These are phyloP conservation scores for Ceratobasidium papillatum DNA, from an alignment of 1,284 basidiomycete genomes.

Conservation along the genomic window DNA sequence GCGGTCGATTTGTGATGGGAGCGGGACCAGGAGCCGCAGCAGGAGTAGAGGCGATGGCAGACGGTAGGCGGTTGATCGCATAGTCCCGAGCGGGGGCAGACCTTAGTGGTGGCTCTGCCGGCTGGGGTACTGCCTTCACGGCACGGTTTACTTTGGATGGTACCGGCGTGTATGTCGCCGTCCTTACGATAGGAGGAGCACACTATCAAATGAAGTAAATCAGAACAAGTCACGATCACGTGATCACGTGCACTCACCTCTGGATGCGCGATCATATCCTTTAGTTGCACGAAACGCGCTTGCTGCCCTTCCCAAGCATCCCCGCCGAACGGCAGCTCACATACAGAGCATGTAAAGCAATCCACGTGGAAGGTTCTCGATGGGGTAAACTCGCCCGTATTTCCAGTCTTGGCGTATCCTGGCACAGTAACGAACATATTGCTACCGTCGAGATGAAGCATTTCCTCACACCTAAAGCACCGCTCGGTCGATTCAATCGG, in stretches of 20 bases:
- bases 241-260: conserved; percentile 32
- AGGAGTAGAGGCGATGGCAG: conserved; percentile 64
- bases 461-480: conserved; percentile 26
- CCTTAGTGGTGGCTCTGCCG: conserved; percentile 18
- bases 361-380: conserved; percentile 35
- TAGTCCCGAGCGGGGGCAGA: conserved; percentile 19
- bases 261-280: conserved; percentile 39
- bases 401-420: conserved; percentile 37
- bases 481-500: conserved; percentile 35
- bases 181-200: conserved; percentile 38
- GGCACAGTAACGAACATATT: conserved; percentile 39
- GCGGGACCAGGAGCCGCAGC: conserved; percentile 55
- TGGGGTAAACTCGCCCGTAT: conserved; percentile 34
- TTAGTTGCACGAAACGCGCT: conserved; percentile 33
- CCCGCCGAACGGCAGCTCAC: conserved; percentile 35
- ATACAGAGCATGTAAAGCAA: conserved; percentile 36
- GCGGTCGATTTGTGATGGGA: conserved; percentile 3
- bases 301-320: conserved; percentile 39
- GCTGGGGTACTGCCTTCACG: conserved; percentile 14
- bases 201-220: not conserved
- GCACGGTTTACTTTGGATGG: conserved; percentile 26
- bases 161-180: conserved; percentile 31
- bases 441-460: conserved; percentile 34
- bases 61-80: not conserved
- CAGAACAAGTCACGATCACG: conserved; percentile 20